A percentile compares a stretch with the other conserved stretches of the same genome.
Evolutionary conservation across 1,284 basidiomycete genomes (phyloP).

Genomic region (Cutaneotrichosporon cavernicola): DNA sequence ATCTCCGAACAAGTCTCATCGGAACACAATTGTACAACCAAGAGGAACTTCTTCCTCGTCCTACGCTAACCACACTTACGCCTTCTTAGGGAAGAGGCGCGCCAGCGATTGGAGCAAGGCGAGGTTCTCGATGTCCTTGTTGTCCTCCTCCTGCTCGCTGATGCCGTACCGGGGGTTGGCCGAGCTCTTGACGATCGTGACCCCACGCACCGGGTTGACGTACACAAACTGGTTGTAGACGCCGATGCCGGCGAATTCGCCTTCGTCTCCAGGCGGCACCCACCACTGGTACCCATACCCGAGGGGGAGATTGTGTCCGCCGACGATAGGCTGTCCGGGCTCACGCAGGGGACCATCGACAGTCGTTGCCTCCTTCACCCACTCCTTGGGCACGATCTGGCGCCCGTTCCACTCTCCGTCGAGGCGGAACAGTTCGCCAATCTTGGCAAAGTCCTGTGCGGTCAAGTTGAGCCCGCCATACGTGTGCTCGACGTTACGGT

Average conservation of each 20-base stretch:
- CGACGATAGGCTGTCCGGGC: neutral
- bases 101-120: neutral
- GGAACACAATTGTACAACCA: neutral
- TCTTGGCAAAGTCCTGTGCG: constrained; percentile 20
- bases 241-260: constrained; percentile 6
- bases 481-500: neutral
- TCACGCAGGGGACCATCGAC: constrained; percentile 5
- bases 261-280: neutral
- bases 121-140: constrained; percentile 4
- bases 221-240: constrained; percentile 13
- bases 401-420: constrained; percentile 3
- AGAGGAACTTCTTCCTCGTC: neutral
- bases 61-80: neutral
- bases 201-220: constrained; percentile 7
- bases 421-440: constrained; percentile 19
- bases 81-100: neutral
- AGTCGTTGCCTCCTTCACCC: constrained; percentile 6
- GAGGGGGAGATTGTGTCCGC: constrained; percentile 2
- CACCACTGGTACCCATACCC: constrained; percentile 13
- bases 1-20: neutral
- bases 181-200: constrained; percentile 6
- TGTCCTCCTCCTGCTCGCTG: constrained; percentile 8
- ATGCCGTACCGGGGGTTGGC: constrained; percentile 12
- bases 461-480: constrained; percentile 9
- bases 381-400: constrained; percentile 2